phyloP scores from a whole-genome alignment of 1,284 basidiomycete genomes.

The Irpex lacteus region DNA sequence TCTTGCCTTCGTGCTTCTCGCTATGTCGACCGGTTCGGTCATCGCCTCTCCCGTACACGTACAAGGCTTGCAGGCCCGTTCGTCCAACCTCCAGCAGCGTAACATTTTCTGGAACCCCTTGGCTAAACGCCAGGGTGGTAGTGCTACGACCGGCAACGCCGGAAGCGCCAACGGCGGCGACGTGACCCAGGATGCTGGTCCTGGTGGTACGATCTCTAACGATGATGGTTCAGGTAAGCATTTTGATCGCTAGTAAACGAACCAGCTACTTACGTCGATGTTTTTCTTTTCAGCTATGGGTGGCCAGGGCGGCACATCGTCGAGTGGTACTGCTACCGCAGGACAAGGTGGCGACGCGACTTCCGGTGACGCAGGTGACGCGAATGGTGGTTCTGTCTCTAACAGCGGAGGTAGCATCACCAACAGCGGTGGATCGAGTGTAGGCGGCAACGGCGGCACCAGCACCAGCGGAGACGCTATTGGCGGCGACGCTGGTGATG shows the following conservation, averaged over 20 bases:
- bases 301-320: constrained; percentile 1
- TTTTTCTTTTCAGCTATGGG: not conserved
- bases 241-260: not conserved
- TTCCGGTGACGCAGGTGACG: not conserved
- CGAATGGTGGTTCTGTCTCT: not conserved
- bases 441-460: constrained; percentile 1
- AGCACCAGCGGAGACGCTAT: constrained; percentile 2
- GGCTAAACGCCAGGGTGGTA: not conserved
- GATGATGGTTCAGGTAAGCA: constrained; percentile 1
- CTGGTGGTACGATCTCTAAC: not conserved
- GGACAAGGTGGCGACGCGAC: constrained; percentile 1
- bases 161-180: not conserved
- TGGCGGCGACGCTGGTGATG: not conserved
- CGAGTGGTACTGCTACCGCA: not conserved
- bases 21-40: not conserved
- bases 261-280: no score
- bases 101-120: not conserved
- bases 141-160: not conserved
- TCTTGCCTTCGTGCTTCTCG: not conserved
- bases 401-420: constrained; percentile 1
- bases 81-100: not conserved
- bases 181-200: not conserved
- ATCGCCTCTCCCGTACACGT: not conserved
- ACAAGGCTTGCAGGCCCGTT: not conserved
- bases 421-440: constrained; percentile 4